phyloP scores from a whole-genome alignment of 2,329 filamentous ascomycete genomes.

The Tolypocladium amazonense region DNA sequence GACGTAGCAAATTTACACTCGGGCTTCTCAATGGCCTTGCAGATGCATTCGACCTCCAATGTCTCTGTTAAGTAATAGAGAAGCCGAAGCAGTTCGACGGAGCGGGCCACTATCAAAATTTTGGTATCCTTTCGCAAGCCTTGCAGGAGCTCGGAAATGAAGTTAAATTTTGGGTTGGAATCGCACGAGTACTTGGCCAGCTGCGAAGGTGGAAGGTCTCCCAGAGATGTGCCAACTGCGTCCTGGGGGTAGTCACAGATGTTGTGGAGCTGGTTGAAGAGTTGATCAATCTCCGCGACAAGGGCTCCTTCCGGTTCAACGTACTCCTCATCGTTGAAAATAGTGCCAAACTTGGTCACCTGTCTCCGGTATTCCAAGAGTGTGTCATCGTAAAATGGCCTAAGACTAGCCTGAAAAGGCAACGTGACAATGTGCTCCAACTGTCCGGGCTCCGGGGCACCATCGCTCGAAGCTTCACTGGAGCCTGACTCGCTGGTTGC shows the following conservation, averaged over 20 bases:
- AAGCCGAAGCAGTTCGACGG: constrained; percentile 38
- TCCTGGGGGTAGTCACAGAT: constrained; percentile 48
- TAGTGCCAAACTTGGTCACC: constrained; percentile 33
- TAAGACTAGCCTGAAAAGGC: constrained; percentile 41
- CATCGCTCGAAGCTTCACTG: constrained; percentile 9
- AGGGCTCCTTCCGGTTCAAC: constrained; percentile 26
- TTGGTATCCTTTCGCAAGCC: constrained; percentile 31
- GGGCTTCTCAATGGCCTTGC: constrained; percentile 17
- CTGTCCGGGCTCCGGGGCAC: constrained; percentile 1
- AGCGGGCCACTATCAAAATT: constrained; percentile 42
- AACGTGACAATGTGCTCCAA: constrained; percentile 43
- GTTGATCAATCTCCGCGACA: constrained; percentile 34
- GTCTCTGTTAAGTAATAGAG: constrained; percentile 37
- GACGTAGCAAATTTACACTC: constrained; percentile 18
- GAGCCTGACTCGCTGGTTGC: constrained; percentile 11
- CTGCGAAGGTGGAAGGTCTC: constrained; percentile 25
- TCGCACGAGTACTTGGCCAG: constrained; percentile 42
- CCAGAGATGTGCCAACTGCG: constrained; percentile 30
- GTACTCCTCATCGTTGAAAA: constrained; percentile 29
- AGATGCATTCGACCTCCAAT: constrained; percentile 24
- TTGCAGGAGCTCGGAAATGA: constrained; percentile 44
- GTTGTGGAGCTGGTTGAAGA: constrained; percentile 40
- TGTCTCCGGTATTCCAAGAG: constrained; percentile 31
- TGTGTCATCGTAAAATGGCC: constrained; percentile 40
- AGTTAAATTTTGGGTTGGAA: constrained; percentile 50